A percentile compares a stretch with the other conserved stretches of the same genome.
These are phyloP conservation scores for Pseudogymnoascus sp. DNA, from an alignment of 2,329 filamentous ascomycete genomes.

Conservation along the genomic window DNA sequence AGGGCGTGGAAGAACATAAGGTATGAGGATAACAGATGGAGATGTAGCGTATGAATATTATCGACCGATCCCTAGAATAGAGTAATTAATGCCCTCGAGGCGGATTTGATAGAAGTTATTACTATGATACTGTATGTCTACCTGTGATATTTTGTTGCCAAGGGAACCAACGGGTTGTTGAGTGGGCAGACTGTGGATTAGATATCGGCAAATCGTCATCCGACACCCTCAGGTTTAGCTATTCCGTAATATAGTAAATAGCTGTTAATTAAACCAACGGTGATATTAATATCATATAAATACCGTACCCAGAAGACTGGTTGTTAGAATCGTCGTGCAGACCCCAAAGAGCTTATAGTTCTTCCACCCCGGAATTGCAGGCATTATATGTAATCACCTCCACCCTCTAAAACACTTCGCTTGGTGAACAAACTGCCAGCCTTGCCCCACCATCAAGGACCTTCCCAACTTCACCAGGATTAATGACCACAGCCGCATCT, in stretches of 20 bases:
- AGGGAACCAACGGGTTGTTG: background rate
- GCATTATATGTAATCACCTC: slow-evolving; percentile 10
- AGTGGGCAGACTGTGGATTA: background rate
- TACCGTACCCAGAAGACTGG: background rate
- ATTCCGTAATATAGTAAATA: background rate
- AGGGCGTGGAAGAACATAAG: slow-evolving; percentile 14
- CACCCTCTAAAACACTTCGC: slow-evolving; percentile 11
- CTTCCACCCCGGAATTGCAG: slow-evolving; percentile 7
- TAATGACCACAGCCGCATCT: slow-evolving; percentile 9
- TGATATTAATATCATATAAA: background rate
- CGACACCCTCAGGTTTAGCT: background rate
- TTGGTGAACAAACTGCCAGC: slow-evolving; percentile 9
- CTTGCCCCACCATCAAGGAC: slow-evolving; percentile 11
- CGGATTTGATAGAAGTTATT: background rate
- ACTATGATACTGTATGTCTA: background rate
- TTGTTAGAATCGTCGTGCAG: slow-evolving; percentile 3
- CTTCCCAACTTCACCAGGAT: slow-evolving; percentile 8
- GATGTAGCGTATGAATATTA: background rate
- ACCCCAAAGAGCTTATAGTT: slow-evolving; percentile 6
- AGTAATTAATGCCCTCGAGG: slow-evolving; percentile 5
- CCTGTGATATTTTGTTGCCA: slow-evolving; percentile 1
- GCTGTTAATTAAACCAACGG: background rate
- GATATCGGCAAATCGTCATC: slow-evolving; percentile 7
- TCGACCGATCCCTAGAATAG: background rate
- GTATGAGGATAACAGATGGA: background rate